Conservation (phyloP, 208 protist species). For the Trypanosoma grayi region DNA sequence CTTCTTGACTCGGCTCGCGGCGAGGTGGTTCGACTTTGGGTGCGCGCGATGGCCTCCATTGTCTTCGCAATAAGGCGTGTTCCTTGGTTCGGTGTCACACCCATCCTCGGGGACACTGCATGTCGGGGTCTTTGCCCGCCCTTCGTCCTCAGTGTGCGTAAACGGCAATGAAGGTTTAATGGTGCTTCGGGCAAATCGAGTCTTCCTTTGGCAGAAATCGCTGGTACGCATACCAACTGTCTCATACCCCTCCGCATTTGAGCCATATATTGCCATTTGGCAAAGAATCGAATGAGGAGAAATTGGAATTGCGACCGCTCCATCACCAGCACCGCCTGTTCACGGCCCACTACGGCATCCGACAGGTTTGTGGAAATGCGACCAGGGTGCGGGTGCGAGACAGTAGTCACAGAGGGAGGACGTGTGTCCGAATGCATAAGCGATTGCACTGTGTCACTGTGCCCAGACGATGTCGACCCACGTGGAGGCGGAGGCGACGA, state of each 20-base stretch:
- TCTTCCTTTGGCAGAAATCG: no score
- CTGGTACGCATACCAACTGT: neutral
- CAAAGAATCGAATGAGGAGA: constrained; percentile 27
- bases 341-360: neutral
- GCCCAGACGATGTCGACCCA: neutral
- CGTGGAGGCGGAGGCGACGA: no score
- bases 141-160: neutral
- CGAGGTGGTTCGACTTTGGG: neutral
- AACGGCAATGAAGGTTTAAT: neutral
- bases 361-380: neutral
- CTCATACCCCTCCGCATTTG: neutral
- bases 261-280: constrained; percentile 18
- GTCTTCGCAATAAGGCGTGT: neutral
- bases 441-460: neutral
- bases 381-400: neutral
- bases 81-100: neutral
- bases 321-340: constrained; percentile 13
- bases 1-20: neutral
- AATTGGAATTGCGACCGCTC: constrained; percentile 5
- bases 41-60: constrained; percentile 3
- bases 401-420: neutral
- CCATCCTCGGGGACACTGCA: neutral
- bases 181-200: neutral
- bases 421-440: neutral
- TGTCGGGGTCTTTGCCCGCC: neutral